Evolutionary conservation across 176 grass and related monocot species (phyloP).

Genomic region (Carex parvula): DNA sequence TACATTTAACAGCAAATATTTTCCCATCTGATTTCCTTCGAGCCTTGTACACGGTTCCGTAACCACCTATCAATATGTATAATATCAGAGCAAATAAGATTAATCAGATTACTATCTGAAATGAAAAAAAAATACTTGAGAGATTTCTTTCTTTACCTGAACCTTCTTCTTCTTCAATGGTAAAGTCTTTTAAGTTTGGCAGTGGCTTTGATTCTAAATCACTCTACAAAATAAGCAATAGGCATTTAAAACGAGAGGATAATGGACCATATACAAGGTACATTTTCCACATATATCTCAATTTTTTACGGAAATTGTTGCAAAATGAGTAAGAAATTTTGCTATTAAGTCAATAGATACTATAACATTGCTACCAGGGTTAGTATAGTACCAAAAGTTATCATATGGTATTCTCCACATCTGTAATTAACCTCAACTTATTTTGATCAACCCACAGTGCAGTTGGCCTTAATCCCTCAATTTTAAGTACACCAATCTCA

Average conservation of each 20-base stretch:
- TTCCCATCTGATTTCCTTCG: slow-evolving; percentile 54
- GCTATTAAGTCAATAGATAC: neutral
- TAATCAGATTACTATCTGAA: neutral
- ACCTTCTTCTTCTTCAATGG: slow-evolving; percentile 90
- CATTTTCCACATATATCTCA: neutral
- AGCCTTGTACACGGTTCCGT: slow-evolving; percentile 84
- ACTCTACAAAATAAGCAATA: slow-evolving; percentile 39
- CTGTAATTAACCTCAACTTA: neutral
- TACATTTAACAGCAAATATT: slow-evolving; percentile 93
- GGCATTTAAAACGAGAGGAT: slow-evolving; percentile 5
- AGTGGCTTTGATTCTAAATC: slow-evolving; percentile 43
- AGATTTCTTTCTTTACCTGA: slow-evolving; percentile 50
- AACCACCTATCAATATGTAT: slow-evolving; percentile 56
- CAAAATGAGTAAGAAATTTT: neutral
- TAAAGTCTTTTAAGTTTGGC: slow-evolving; percentile 62
- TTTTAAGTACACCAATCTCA: neutral
- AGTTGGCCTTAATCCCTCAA: neutral
- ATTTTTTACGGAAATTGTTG: neutral
- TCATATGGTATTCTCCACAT: neutral
- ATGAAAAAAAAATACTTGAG: neutral
- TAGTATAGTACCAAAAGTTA: neutral
- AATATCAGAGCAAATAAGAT: slow-evolving; percentile 13
- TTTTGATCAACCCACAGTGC: neutral
- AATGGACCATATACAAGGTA: neutral
- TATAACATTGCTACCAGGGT: neutral